Evolutionary conservation across 495 filamentous ascomycete species (phyloP).

Genomic region (Hypoxylon crocopeplum): DNA sequence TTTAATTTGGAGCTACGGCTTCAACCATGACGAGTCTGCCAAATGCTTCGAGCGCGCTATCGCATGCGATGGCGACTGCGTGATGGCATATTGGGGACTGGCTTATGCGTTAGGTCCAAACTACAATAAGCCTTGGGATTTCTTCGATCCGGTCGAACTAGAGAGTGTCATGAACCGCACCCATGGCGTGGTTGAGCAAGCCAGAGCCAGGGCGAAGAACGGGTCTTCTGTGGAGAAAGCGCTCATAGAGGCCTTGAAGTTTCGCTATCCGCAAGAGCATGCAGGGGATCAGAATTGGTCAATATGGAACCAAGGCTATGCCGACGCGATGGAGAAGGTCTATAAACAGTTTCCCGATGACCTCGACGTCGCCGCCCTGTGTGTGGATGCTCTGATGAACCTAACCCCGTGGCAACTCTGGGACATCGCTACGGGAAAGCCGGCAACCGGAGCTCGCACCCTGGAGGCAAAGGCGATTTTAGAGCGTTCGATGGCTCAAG

Average conservation of each 20-base stretch:
- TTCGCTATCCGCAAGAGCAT: constrained; percentile 58
- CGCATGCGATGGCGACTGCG: constrained; percentile 57
- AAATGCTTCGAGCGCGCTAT: constrained; percentile 67
- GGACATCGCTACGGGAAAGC: constrained; percentile 65
- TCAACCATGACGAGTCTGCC: constrained; percentile 69
- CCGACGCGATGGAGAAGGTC: constrained; percentile 64
- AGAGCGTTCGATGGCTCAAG: constrained; percentile 55
- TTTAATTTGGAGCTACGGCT: constrained; percentile 68
- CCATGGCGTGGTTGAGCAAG: constrained; percentile 51
- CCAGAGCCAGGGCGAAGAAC: constrained; percentile 39
- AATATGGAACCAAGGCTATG: constrained; percentile 63
- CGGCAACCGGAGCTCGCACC: constrained; percentile 59
- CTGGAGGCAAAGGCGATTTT: constrained; percentile 63
- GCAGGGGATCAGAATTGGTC: constrained; percentile 51
- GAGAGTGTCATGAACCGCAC: constrained; percentile 52
- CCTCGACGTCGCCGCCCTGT: constrained; percentile 66
- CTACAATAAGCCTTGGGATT: constrained; percentile 76
- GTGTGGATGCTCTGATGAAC: constrained; percentile 73
- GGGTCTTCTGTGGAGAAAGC: constrained; percentile 58
- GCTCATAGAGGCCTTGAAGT: constrained; percentile 62
- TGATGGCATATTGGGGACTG: constrained; percentile 73
- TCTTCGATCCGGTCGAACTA: constrained; percentile 67
- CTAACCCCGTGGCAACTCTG: constrained; percentile 72
- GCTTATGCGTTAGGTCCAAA: constrained; percentile 72
- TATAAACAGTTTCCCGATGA: constrained; percentile 62